Evolutionary conservation across 345 rosid genomes (phyloP), one percentile per base, ranked within the genome.

Genomic region (Citrus medica): DNA sequence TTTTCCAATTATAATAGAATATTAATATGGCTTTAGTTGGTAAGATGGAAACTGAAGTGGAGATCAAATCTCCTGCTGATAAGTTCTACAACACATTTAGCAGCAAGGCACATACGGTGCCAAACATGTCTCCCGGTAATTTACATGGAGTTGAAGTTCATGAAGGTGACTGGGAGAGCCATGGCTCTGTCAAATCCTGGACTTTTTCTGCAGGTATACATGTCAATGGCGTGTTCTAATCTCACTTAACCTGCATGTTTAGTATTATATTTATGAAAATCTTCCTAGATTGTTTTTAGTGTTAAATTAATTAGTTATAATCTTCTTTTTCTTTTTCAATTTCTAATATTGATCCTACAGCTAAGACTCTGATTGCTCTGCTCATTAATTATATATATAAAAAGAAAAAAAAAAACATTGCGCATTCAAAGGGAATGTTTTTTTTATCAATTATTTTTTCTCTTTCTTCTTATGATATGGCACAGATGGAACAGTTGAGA

Each of bases 31-130:
- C 76, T 67, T 38, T 60, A 13, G 37, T 66, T 17, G 53, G 28
- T 16, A 78, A 61, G 63, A 16, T 81, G 56, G 73, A 81, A 69
- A 61, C 60, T 22, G 79, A 76, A 48, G 48, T 69, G 3, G 84
- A 78, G 64, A 55, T 81, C 17, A 79, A 63, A 16, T 76, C 86
- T 21, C 61, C 84, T 3, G 79, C 80, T 13, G 80, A 81, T n/a
- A 67, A 62, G 46, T 73, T 71, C 53, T 76, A 51, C 33, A 60
- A 79, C 46, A 16, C 42, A 5, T 76, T 67, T 42, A 76, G 42
- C 63, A 17, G 28, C 65, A 55, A 73, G 71, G 35, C 73, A 4
- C 76, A 76, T 56, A 59, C 62, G 0, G 16, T 73, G n/a, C 76
- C 81, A 1, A 37, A 76, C 16, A 59, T 71, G 58, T 76, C 72